A percentile compares a stretch with the other conserved stretches of the same genome.
Evolutionary conservation across 73 alveolate species (phyloP).

Genomic region (Stentor coeruleus): DNA sequence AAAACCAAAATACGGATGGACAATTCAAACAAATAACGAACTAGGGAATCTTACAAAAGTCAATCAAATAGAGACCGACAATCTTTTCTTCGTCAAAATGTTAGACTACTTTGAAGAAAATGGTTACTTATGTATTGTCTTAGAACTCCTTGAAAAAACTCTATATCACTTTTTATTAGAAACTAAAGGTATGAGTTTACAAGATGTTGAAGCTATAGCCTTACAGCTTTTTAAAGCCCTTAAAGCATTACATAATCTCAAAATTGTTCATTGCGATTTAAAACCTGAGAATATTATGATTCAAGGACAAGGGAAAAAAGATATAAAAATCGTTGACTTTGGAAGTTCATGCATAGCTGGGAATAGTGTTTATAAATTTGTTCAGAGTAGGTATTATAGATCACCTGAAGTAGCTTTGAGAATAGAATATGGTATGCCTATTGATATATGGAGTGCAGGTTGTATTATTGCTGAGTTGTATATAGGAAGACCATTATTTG

Average conservation of each 20-base stretch:
- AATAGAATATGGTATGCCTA: conserved; percentile 52
- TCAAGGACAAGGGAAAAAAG: neutral
- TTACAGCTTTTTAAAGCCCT: neutral
- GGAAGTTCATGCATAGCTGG: neutral
- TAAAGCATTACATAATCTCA: neutral
- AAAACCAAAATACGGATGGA: neutral
- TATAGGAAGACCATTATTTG: conserved; percentile 67
- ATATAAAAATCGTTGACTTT: neutral
- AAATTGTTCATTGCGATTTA: neutral
- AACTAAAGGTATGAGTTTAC: neutral
- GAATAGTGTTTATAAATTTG: neutral
- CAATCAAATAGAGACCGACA: neutral
- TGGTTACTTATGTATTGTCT: neutral
- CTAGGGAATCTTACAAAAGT: too few relatives aligned
- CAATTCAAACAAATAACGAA: neutral
- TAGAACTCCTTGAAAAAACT: neutral
- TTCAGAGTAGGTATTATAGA: conserved; percentile 56
- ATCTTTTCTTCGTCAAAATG: neutral
- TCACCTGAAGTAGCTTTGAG: conserved; percentile 76
- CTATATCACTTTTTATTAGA: neutral
- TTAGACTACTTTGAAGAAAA: neutral
- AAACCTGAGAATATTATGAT: neutral
- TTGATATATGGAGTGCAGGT: conserved; percentile 90
- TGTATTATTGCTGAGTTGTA: conserved; percentile 82
- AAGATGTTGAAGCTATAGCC: neutral